These are phyloP conservation scores for Leccinum pallidistipes DNA, from an alignment of 1,284 basidiomycete genomes.

Conservation along the genomic window DNA sequence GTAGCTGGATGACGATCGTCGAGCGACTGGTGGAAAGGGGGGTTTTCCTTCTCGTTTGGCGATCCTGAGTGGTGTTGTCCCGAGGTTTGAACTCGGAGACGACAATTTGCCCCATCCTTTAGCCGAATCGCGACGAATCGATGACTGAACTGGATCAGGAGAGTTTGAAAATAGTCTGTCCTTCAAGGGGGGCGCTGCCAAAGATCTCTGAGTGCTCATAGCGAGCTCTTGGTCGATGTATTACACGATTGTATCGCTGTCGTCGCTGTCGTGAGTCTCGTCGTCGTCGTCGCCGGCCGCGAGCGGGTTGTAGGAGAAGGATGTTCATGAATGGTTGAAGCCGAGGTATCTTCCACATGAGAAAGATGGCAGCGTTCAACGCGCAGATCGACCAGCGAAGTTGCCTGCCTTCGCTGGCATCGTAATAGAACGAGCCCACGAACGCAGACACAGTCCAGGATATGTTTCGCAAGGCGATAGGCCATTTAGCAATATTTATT, in stretches of 20 bases:
- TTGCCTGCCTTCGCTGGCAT: constrained; percentile 67
- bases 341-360: constrained; percentile 70
- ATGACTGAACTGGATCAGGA: constrained; percentile 61
- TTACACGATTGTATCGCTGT: constrained; percentile 11
- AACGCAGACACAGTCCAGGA: constrained; percentile 45
- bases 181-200: constrained; percentile 14
- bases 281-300: constrained; percentile 15
- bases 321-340: constrained; percentile 55
- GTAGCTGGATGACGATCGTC: constrained; percentile 80
- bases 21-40: constrained; percentile 51
- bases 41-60: constrained; percentile 58
- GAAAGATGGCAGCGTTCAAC: constrained; percentile 66
- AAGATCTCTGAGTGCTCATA: constrained; percentile 31
- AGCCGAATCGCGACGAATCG: constrained; percentile 59
- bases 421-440: constrained; percentile 58
- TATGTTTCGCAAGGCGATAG: constrained; percentile 45
- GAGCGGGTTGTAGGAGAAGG: neutral
- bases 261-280: constrained; percentile 25
- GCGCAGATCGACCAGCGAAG: constrained; percentile 68
- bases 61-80: constrained; percentile 68
- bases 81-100: constrained; percentile 39
- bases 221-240: constrained; percentile 7
- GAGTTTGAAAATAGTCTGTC: constrained; percentile 65
- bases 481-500: constrained; percentile 37
- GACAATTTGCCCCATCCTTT: constrained; percentile 50